These are phyloP conservation scores for Peronospora farinosa DNA, from an alignment of 352 stramenopile species.

Conservation along the genomic window DNA sequence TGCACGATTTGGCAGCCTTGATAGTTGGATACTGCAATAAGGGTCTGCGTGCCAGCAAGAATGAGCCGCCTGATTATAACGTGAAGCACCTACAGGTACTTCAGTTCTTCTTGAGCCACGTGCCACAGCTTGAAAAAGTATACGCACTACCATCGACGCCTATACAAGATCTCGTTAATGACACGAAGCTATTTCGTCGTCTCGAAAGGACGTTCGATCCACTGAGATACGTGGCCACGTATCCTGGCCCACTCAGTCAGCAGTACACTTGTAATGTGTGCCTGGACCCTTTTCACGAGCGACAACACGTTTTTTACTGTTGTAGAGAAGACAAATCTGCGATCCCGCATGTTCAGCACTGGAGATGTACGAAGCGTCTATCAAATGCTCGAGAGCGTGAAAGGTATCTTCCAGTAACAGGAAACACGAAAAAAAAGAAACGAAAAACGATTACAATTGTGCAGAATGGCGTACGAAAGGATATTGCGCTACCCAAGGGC, in stretches of 20 bases:
- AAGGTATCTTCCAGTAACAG: slow-evolving; percentile 9
- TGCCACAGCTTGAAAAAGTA: slow-evolving; percentile 56
- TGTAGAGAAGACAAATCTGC: slow-evolving; percentile 20
- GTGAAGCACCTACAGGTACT: slow-evolving; percentile 62
- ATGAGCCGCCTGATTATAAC: slow-evolving; percentile 43
- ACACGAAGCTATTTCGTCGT: slow-evolving; percentile 42
- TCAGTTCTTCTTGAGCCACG: slow-evolving; percentile 57
- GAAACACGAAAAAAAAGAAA: slow-evolving; percentile 48
- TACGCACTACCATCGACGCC: slow-evolving; percentile 32
- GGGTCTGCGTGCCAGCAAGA: slow-evolving; percentile 40
- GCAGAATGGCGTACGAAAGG: slow-evolving; percentile 47
- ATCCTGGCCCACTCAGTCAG: slow-evolving; percentile 48
- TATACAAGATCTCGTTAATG: slow-evolving; percentile 33
- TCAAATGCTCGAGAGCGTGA: slow-evolving; percentile 30
- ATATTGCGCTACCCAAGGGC: slow-evolving; percentile 48
- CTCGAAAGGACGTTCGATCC: slow-evolving; percentile 57
- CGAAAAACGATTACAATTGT: slow-evolving; percentile 44
- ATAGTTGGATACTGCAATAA: slow-evolving; percentile 54
- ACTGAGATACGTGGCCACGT: slow-evolving; percentile 45
- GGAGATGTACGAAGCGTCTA: slow-evolving; percentile 66
- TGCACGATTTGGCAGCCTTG: slow-evolving; percentile 36
- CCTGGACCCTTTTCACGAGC: slow-evolving; percentile 61
- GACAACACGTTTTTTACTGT: slow-evolving; percentile 78
- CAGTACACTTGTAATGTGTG: slow-evolving; percentile 59
- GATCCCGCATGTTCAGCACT: slow-evolving; percentile 58